Evolutionary conservation across 23 red algal species (phyloP).

Genomic region (Chondrus crispus): DNA sequence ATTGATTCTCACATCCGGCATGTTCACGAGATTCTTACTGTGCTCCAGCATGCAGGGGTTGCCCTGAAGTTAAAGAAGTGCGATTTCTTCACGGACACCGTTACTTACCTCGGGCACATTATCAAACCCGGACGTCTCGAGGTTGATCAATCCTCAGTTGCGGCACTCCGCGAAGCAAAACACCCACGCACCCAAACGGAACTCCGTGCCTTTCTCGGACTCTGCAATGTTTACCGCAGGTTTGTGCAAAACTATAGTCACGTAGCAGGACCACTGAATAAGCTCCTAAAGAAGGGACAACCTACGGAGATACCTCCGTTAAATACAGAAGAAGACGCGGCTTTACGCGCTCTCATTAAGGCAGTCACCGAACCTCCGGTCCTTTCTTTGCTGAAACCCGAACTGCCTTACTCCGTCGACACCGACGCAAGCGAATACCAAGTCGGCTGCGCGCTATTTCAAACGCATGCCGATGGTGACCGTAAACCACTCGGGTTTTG

Average conservation of each 20-base stretch:
- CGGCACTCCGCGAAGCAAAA: no score
- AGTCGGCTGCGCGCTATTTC: neutral
- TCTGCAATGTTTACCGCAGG: neutral
- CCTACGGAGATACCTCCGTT: neutral
- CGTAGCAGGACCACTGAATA: neutral
- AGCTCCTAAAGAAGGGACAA: neutral
- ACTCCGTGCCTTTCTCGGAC: neutral
- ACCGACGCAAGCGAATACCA: neutral
- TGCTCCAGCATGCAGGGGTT: neutral
- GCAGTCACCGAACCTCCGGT: neutral
- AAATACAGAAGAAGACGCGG: neutral
- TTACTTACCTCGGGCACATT: no score
- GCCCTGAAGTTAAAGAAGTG: neutral
- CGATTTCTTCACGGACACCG: neutral
- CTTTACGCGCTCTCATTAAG: neutral
- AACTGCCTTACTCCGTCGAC: neutral
- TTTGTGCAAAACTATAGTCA: neutral
- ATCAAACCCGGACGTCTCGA: no score
- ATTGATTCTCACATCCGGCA: neutral
- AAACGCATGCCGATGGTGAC: neutral
- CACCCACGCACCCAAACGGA: neutral
- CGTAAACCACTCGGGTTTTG: neutral
- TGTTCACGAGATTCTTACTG: neutral
- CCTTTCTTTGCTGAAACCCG: neutral
- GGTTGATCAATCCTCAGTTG: no score